phyloP scores from a whole-genome alignment of 805 yeast species.

The Sugiyamaella qingdaonensis region DNA sequence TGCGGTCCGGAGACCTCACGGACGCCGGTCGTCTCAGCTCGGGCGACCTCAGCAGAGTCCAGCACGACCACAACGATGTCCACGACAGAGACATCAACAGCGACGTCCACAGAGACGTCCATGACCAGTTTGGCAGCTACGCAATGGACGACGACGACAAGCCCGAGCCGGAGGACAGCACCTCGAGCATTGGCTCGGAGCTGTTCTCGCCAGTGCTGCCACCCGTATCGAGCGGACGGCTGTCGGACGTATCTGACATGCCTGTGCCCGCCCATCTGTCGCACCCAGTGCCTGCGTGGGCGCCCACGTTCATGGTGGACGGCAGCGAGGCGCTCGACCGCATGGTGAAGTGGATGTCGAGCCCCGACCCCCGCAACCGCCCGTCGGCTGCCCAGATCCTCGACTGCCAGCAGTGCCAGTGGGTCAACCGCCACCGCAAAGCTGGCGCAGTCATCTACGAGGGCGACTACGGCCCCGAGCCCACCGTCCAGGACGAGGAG shows the following conservation, averaged over 20 bases:
- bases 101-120: neutral
- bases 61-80: conserved; percentile 2
- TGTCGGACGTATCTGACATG: neutral
- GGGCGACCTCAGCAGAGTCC: conserved; percentile 47
- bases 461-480: conserved; percentile 89
- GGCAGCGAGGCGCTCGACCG: conserved; percentile 69
- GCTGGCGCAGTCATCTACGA: conserved; percentile 94
- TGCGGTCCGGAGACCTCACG: conserved; percentile 89
- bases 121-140: neutral
- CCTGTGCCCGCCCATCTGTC: neutral
- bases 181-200: neutral
- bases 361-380: conserved; percentile 73
- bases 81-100: neutral
- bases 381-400: conserved; percentile 79
- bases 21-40: conserved; percentile 84
- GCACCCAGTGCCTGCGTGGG: conserved; percentile 58
- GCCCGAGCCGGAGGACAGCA: neutral
- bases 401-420: conserved; percentile 63
- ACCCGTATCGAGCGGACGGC: conserved; percentile 4
- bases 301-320: conserved; percentile 77
- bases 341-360: conserved; percentile 83
- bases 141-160: conserved; percentile 3
- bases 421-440: conserved; percentile 74
- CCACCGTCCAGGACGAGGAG: conserved; percentile 38
- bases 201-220: conserved; percentile 5